Base-by-base conservation (phyloP, 2,329 filamentous ascomycete species). In the Colletotrichum lentis region DNA sequence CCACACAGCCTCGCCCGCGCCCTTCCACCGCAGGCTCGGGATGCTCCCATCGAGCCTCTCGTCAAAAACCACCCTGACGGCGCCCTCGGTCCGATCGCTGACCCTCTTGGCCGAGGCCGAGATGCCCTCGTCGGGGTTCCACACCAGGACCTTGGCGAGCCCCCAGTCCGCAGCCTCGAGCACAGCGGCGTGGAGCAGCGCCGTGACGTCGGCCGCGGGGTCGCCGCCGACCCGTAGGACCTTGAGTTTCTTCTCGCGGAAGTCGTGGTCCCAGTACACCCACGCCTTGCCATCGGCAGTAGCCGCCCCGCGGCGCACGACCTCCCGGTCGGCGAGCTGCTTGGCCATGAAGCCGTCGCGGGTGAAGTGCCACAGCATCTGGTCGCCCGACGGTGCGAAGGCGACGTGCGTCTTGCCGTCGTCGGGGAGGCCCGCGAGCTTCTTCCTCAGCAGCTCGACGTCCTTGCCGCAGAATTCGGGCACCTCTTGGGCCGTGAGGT, bases 211-310 rank as follows among this genome's bases (percentile, higher is more conserved):
- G 2, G 64, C 61, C 22, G 74, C 71, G 46, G 76, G 67, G 31
- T 74, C 71, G 20, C 72, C 67, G 22, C 63, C 57, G 63, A 77
- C 73, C 18, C 75, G 74, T 22, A 77, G 64, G 24, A 77, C 60
- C 24, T 76, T 74, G 46, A 77, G 75, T 65, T 74, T 74, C 66
- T 73, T 73, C 46, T 69, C 67, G 43, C 73, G 71, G 69, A 75
- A 77, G 69, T 80, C 77, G 65, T 78, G 78, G 44, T 74, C 71
- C 79, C 79, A 81, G 73, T 75, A 78, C 14, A 74, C 70, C 76
- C 75, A 79, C 3, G 73, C 73, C 39, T 70, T 65, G 7, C 71
- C 72, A 55, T 73, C 71, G 11, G 61, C 64, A 27, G 74, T 76
- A 31, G 73, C 72, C 49, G 76, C 76, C 43, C 74, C 69, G 22